These are phyloP conservation scores for Penicilliopsis zonata DNA, from an alignment of 495 filamentous ascomycete species.

Conservation along the genomic window DNA sequence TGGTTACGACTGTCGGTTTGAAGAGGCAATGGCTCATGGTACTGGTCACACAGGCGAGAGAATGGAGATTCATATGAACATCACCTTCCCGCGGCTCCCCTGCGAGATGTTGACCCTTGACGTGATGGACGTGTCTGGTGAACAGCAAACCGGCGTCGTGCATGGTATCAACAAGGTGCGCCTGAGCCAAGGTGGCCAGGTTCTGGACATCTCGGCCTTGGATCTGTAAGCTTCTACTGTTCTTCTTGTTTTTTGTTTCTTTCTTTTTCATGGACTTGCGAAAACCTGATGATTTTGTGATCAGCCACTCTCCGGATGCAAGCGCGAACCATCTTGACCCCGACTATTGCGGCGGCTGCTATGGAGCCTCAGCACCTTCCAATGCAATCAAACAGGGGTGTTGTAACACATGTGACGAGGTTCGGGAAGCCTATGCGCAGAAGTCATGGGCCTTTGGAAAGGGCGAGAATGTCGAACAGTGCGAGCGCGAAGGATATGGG, in stretches of 20 bases:
- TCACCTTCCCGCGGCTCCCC: constrained; percentile 86
- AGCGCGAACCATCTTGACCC: constrained; percentile 76
- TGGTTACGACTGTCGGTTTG: not conserved
- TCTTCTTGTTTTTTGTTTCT: not conserved
- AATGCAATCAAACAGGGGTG: constrained; percentile 66
- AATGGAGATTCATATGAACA: constrained; percentile 98
- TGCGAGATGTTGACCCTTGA: constrained; percentile 94
- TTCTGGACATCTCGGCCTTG: constrained; percentile 61
- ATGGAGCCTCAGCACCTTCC: constrained; percentile 63
- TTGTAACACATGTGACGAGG: constrained; percentile 95
- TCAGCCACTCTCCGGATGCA: constrained; percentile 53
- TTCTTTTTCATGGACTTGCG: not conserved
- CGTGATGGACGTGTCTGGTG: constrained; percentile 97
- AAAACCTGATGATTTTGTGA: not conserved
- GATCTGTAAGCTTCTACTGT: constrained; percentile 47
- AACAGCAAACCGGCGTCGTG: constrained; percentile 85
- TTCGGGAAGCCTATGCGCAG: constrained; percentile 82
- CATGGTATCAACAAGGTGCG: constrained; percentile 88
- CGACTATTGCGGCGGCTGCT: constrained; percentile 87
- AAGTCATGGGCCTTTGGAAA: constrained; percentile 87
- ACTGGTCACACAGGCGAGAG: constrained; percentile 54
- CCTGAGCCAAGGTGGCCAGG: constrained; percentile 67
- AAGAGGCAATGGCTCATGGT: constrained; percentile 3
- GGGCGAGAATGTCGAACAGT: constrained; percentile 90
- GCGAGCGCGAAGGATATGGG: constrained; percentile 83